Evolutionary conservation across 257 asterid genomes (phyloP), one percentile per base, ranked within the genome.

Genomic region (Gardenia jasminoides): DNA sequence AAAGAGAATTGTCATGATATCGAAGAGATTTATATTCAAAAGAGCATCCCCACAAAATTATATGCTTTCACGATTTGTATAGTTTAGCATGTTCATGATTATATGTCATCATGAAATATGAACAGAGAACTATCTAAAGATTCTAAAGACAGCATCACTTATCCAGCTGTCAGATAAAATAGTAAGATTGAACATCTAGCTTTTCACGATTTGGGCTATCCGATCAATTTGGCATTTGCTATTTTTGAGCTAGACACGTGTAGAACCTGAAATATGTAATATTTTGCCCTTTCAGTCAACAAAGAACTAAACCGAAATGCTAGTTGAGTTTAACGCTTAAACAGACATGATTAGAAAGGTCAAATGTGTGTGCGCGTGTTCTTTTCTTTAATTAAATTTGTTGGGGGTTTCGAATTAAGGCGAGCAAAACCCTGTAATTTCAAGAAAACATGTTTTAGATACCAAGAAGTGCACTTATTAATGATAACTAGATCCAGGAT

Each of bases 81-180:
- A 64, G 17, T 26, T 64, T 26, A 28, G 3, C n/a, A 9, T 59
- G 15, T 24, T 59, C 31, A 24, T 59, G 31, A 59, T 8, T 59
- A 59, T 59, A 24, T 59, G 31, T n/a, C 31, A 58, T 58, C 65
- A 58, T 54, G 61, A 54, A 54, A 54, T 54, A 54, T 54, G 61
- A 54, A 54, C 15, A 54, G 24, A 54, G 19, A 52, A 54, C 9
- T 19, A 19, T 54, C 61, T 4, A 17, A 17, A 54, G 61, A 54
- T 54, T 26, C 16, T 15, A 16, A 67, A 67, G 20, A 67, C 10
- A 47, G 28, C 72, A 67, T 36, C 6, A 36, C 17, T 33, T 67
- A 36, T 19, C 72, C 19, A 69, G 74, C 54, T 69, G 74, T 69
- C 19, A 22, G 74, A 69, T 43, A 39, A 54, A 69, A 56, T 44